A percentile compares a stretch with the other conserved stretches of the same genome.
phyloP scores from a whole-genome alignment of 768 basidiomycete genomes.

The Trametes punicea region DNA sequence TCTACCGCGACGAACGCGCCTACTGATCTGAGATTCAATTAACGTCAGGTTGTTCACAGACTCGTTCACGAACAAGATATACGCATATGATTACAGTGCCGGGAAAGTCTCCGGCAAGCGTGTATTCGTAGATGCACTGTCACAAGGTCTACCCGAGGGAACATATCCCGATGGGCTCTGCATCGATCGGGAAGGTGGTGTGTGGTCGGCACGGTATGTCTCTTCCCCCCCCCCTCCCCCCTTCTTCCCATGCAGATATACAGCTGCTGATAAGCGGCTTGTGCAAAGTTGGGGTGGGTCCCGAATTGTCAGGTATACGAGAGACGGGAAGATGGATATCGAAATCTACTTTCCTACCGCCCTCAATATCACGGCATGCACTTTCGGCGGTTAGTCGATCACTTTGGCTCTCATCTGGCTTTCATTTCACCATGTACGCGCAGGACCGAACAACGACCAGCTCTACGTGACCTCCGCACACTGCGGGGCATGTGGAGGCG shows the following conservation, averaged over 20 bases:
- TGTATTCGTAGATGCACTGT: conserved; percentile 53
- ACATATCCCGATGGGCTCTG: conserved; percentile 67
- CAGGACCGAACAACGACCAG: conserved; percentile 61
- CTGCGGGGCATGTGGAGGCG: conserved; percentile 56
- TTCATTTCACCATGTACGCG: not conserved
- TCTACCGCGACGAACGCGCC: conserved; percentile 5
- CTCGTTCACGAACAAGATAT: conserved; percentile 61
- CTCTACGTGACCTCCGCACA: conserved; percentile 55
- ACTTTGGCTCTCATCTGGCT: not conserved
- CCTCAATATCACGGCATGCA: conserved; percentile 62
- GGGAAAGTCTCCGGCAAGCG: conserved; percentile 57
- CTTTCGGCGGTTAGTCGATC: conserved; percentile 56
- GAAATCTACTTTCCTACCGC: conserved; percentile 60
- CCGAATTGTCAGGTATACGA: conserved; percentile 51
- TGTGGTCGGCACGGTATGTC: conserved; percentile 64
- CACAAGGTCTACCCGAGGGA: conserved; percentile 46
- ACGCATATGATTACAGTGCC: conserved; percentile 59
- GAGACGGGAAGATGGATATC: conserved; percentile 51
- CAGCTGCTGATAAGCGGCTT: conserved; percentile 6
- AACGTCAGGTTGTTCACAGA: conserved; percentile 66
- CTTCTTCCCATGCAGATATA: conserved; percentile 13
- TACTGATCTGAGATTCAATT: conserved; percentile 8
- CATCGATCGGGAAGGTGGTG: conserved; percentile 56
- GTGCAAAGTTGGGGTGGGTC: conserved; percentile 62
- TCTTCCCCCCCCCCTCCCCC: no score